Base-by-base conservation (phyloP, 352 stramenopile genomes). In the Phytophthora cactorum region DNA sequence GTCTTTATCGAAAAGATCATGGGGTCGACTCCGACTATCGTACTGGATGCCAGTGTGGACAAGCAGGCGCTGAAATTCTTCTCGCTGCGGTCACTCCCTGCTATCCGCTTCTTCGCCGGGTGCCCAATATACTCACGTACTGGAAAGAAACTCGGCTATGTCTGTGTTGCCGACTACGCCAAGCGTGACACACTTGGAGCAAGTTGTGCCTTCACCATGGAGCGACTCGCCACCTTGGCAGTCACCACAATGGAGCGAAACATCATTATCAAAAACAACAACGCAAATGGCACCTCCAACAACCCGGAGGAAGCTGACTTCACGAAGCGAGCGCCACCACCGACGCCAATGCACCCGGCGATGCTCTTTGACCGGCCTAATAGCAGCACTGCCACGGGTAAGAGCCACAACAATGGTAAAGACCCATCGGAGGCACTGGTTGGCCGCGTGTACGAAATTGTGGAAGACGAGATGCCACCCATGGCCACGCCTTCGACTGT, bases 1-100 rank as follows among this genome's bases (percentile, higher is more conserved):
- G 29, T 86, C 25, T 93, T 92, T 51, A 80, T 93, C 54, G 75
- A 92, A 8, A 89, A 91, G 54, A 77, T 92, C 59, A 94, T 92
- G 86, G 84, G 81, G n/a, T 86, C 81, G 6, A 87, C 84, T 22
- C 83, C 86, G 4, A 84, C 81, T 27, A 89, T 92, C 52, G 81
- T 94, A 28, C 66, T 92, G 36, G 84, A 94, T 54, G 81, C 86
- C 29, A 89, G 77, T 60, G 67, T 89, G 22, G 86, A 92, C 69
- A 89, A 88, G 66, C 78, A 91, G 43, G 81, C 82, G 41, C 67
- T 83, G 27, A 75, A 77, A 5, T 72, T 88, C 43, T 92, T 92
- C 52, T 75, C 75, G 8, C 61, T 72, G 31, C 71, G 78, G 22
- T 68, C 72, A 31, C 72, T 80, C 1, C 74, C 80, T 15, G 57